Evolutionary conservation across 2,329 filamentous ascomycete species (phyloP).

Genomic region (Alternaria sp.): DNA sequence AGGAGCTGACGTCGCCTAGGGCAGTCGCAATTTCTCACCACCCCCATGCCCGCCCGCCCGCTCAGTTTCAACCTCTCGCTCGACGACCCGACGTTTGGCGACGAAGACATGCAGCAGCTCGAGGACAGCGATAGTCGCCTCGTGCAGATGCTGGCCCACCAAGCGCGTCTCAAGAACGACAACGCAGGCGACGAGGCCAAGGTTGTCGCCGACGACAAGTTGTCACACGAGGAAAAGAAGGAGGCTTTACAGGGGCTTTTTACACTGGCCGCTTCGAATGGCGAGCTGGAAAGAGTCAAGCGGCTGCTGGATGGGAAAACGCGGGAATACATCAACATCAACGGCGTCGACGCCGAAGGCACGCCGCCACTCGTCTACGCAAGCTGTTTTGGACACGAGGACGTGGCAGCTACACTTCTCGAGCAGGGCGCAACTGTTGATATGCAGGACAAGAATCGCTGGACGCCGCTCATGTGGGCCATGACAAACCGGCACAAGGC

Average conservation of each 20-base stretch:
- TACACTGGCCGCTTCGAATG: constrained; percentile 96
- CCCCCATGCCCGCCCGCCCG: constrained; percentile 82
- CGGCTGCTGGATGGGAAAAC: constrained; percentile 77
- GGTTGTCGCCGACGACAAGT: constrained; percentile 74
- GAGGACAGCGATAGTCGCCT: constrained; percentile 85
- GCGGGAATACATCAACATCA: constrained; percentile 78
- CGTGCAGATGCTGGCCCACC: constrained; percentile 94
- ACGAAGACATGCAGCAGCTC: constrained; percentile 62
- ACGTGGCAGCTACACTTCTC: constrained; percentile 82
- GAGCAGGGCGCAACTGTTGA: constrained; percentile 88
- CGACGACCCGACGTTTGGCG: constrained; percentile 77
- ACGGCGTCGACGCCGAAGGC: constrained; percentile 89
- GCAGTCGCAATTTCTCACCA: constrained; percentile 93
- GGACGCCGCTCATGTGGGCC: constrained; percentile 99
- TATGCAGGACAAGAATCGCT: constrained; percentile 92
- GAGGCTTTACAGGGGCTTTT: constrained; percentile 83
- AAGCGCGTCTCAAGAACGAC: constrained; percentile 82
- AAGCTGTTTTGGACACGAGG: constrained; percentile 95
- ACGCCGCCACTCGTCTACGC: constrained; percentile 97
- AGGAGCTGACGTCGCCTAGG: constrained; percentile 59
- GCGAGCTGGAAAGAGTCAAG: constrained; percentile 81
- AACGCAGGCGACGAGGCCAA: constrained; percentile 76
- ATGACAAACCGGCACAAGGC: constrained; percentile 98
- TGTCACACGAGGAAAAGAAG: constrained; percentile 79
- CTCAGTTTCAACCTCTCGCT: constrained; percentile 85